Conservation (phyloP, 495 filamentous ascomycete genomes). For the Barbatosphaeria neglecta region DNA sequence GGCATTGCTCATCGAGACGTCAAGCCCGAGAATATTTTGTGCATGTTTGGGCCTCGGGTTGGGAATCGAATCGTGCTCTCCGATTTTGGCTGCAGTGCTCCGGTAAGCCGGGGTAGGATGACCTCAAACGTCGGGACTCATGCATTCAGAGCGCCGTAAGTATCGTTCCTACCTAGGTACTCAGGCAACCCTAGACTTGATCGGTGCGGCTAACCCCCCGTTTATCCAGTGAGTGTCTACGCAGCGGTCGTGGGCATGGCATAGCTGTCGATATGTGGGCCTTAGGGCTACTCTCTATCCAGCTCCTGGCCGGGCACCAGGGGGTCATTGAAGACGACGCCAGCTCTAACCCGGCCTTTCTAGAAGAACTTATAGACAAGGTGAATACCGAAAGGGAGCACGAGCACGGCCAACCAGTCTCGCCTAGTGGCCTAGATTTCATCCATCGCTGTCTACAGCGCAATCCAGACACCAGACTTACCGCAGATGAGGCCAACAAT, state of each 20-base stretch:
- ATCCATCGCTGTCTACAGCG: slow-evolving; percentile 64
- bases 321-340: slow-evolving; percentile 2
- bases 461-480: slow-evolving; percentile 58
- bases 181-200: too few species aligned
- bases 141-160: slow-evolving; percentile 65
- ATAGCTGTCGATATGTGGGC: slow-evolving; percentile 33
- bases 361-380: slow-evolving; percentile 4
- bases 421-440: slow-evolving; percentile 57
- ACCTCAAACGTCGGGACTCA: slow-evolving; percentile 50
- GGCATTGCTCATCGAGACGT: slow-evolving; percentile 84
- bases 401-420: slow-evolving; percentile 52
- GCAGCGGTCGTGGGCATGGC: slow-evolving; percentile 9
- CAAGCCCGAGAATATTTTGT: slow-evolving; percentile 91
- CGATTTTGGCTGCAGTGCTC: slow-evolving; percentile 59
- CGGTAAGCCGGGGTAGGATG: slow-evolving; percentile 37
- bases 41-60: slow-evolving; percentile 43
- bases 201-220: background rate
- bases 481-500: slow-evolving; percentile 61
- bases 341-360: slow-evolving; percentile 1
- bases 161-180: too few species aligned
- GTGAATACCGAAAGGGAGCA: background rate
- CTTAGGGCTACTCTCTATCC: slow-evolving; percentile 26
- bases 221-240: slow-evolving; percentile 11
- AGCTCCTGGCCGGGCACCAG: slow-evolving; percentile 10
- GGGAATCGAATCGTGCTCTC: slow-evolving; percentile 52